These are phyloP conservation scores for Zygnema circumcarinatum DNA, from an alignment of 139 green algal species.

Conservation along the genomic window DNA sequence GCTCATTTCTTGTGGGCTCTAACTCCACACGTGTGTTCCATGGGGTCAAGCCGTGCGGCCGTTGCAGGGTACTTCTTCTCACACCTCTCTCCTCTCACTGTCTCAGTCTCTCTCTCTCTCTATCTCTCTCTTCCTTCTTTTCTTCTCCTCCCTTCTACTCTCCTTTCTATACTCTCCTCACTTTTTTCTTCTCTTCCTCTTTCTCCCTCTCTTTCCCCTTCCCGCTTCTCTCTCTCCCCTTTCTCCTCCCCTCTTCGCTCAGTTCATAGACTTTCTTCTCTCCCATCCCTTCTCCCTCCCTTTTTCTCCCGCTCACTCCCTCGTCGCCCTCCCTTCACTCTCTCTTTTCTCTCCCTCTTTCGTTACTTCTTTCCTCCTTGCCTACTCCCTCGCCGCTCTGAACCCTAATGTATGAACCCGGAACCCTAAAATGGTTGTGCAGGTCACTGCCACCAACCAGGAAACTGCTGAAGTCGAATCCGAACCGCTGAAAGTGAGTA, in stretches of 20 bases:
- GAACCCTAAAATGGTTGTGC: background rate
- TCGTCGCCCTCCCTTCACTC: too few species aligned
- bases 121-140: background rate
- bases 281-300: background rate
- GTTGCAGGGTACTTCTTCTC: conserved; percentile 65
- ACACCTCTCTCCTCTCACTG: background rate
- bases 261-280: background rate
- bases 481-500: conserved; percentile 67
- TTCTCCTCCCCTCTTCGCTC: background rate
- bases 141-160: background rate
- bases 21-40: conserved; percentile 57
- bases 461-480: conserved; percentile 68
- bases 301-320: background rate
- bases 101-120: background rate
- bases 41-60: conserved; percentile 73
- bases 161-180: background rate
- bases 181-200: background rate
- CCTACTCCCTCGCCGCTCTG: background rate
- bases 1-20: conserved; percentile 32
- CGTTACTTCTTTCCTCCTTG: background rate
- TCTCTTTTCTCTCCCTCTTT: background rate
- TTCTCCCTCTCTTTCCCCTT: too few species aligned
- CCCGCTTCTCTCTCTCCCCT: too few species aligned
- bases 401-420: background rate
- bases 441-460: conserved; percentile 78